phyloP scores from a whole-genome alignment of 371 early-diverging fungal species.

The Quaeritorhiza haematococci region DNA sequence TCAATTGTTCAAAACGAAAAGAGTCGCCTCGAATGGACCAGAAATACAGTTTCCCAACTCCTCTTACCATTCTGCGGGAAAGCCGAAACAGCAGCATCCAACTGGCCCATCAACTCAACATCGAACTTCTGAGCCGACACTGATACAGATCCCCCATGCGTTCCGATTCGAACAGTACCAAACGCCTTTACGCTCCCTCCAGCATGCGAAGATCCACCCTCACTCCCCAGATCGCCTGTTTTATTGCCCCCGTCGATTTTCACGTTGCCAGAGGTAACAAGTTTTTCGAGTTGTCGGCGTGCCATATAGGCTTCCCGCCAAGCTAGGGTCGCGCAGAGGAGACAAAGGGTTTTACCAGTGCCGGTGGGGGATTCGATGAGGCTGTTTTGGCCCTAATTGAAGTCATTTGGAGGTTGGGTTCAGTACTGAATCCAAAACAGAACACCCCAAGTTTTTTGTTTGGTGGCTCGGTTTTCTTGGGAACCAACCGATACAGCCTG shows the following conservation, averaged over 20 bases:
- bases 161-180: too few species aligned
- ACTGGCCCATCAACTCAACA: too few species aligned
- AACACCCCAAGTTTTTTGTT: not conserved
- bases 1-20: too few species aligned
- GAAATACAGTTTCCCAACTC: too few species aligned
- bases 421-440: not conserved
- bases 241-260: not conserved
- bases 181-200: too few species aligned
- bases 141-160: too few species aligned
- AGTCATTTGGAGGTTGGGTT: not conserved
- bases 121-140: too few species aligned
- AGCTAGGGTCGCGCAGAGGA: slow-evolving; percentile 73
- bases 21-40: too few species aligned
- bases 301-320: slow-evolving; percentile 48
- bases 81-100: not conserved
- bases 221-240: not conserved
- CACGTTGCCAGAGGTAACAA: not conserved
- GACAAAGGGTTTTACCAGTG: slow-evolving; percentile 83
- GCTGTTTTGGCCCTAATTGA: slow-evolving; percentile 7
- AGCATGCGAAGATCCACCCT: too few species aligned
- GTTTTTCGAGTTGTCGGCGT: slow-evolving; percentile 5
- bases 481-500: not conserved
- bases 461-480: not conserved
- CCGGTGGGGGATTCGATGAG: slow-evolving; percentile 80
- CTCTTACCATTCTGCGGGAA: not conserved